Evolutionary conservation across 805 yeast genomes (phyloP).

Genomic region (Sungouiozyma intestinalis): DNA sequence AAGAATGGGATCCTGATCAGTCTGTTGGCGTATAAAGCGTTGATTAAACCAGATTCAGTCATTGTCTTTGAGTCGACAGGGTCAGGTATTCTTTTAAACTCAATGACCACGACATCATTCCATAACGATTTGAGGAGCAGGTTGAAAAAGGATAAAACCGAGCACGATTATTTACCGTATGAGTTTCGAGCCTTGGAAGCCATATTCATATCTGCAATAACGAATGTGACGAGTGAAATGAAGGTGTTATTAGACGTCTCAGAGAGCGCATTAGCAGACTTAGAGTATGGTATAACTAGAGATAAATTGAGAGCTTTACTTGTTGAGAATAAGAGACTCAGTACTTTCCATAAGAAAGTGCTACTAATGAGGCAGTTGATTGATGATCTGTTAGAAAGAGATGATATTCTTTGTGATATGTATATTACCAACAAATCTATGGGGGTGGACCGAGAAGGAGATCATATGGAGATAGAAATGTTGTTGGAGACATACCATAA

Average conservation of each 20-base stretch:
- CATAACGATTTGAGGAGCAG: slow-evolving; percentile 16
- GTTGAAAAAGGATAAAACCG: slow-evolving; percentile 16
- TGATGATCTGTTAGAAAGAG: slow-evolving; percentile 78
- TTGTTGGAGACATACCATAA: slow-evolving; percentile 82
- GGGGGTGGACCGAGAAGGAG: slow-evolving; percentile 43
- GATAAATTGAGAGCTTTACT: slow-evolving; percentile 67
- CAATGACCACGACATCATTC: slow-evolving; percentile 20
- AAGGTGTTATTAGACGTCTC: slow-evolving; percentile 72
- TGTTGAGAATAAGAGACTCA: slow-evolving; percentile 74
- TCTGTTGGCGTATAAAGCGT: slow-evolving; percentile 68
- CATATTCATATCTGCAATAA: slow-evolving; percentile 67
- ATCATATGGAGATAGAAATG: slow-evolving; percentile 84
- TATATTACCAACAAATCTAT: slow-evolving; percentile 55
- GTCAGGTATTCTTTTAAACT: slow-evolving; percentile 17
- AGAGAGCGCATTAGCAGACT: slow-evolving; percentile 58
- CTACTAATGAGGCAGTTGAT: slow-evolving; percentile 70
- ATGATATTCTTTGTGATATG: slow-evolving; percentile 74
- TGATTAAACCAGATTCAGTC: slow-evolving; percentile 63
- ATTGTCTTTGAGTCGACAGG: slow-evolving; percentile 55
- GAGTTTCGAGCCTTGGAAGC: slow-evolving; percentile 89
- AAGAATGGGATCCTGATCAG: slow-evolving; percentile 65
- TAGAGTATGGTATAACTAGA: slow-evolving; percentile 76
- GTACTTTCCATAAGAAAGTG: slow-evolving; percentile 78
- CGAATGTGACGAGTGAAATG: slow-evolving; percentile 77
- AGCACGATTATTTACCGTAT: slow-evolving; percentile 48